A percentile compares a stretch with the other conserved stretches of the same genome.
Conservation (phyloP, 1,284 basidiomycete species). For the Ganoderma multipileum region DNA sequence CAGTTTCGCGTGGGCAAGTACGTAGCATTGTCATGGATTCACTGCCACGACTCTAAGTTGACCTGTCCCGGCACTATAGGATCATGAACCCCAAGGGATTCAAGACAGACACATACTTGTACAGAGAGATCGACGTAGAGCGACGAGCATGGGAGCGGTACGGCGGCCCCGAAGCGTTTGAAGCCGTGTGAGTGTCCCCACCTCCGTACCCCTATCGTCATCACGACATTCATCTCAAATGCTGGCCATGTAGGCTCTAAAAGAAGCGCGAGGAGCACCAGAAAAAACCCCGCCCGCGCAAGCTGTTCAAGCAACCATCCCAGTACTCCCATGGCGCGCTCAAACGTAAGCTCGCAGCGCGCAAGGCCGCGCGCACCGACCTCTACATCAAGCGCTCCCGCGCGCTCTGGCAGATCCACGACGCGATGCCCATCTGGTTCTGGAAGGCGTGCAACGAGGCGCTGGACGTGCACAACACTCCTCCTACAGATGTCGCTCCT, state of each 20-base stretch:
- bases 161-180: constrained; percentile 16
- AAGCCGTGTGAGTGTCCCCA: constrained; percentile 6
- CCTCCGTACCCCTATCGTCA: background rate
- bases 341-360: constrained; percentile 6
- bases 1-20: constrained; percentile 3
- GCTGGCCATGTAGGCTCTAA: background rate
- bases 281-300: constrained; percentile 7
- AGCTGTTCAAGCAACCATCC: constrained; percentile 6
- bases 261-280: constrained; percentile 12
- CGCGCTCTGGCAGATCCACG: constrained; percentile 10
- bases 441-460: constrained; percentile 12
- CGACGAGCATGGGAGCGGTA: constrained; percentile 15
- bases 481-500: background rate
- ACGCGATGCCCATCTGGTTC: constrained; percentile 13
- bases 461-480: constrained; percentile 5
- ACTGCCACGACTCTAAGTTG: background rate
- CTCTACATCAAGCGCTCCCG: constrained; percentile 13
- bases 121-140: constrained; percentile 13
- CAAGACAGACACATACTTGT: constrained; percentile 1
- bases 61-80: background rate
- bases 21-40: background rate
- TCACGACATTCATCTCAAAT: background rate
- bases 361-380: constrained; percentile 5
- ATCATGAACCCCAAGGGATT: background rate
- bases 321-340: constrained; percentile 8